Base-by-base conservation (phyloP, 345 rosid species). In the Gossypium rotundifolium region DNA sequence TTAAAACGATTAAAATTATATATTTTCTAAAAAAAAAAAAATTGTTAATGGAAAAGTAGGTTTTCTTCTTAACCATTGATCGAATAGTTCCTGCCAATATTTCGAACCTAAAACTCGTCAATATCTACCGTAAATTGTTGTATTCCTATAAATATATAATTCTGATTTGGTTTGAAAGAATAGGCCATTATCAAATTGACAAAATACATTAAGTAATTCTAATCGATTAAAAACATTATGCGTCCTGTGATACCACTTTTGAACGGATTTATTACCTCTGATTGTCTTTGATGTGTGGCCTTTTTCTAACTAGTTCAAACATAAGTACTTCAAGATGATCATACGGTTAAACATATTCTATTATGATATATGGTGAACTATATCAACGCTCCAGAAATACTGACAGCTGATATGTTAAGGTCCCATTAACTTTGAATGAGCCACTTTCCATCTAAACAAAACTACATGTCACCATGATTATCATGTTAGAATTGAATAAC, bases 261-360 rank as follows among this genome's bases (percentile, higher is more conserved):
- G 67, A 68, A 76, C 62, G 60, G 9, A 66, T 61, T 23, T 11
- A 72, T 40, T n/a, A 70, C 75, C 10, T 70, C 76, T 74, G 55
- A 44, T 79, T 71, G 76, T 66, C 77, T 54, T 16, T 22, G 42
- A 17, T 65, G 3, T 20, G 52, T 55, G 68, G 63, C 67, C n/a
- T 27, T 74, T 75, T 78, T 52, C 44, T 14, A 52, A 38, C 78
- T 27, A 18, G 63, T 51, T 65, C 76, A 65, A 78, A 7, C 44
- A 49, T 20, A 9, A 33, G 40, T 33, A 70, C 29, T 61, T 67
- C 22, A 25, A 71, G 29, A 55, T 54, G 29, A 55, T 54, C 57
- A 16, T 22, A 57, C 29, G 42, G 52, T 29, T 69, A 20, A 42
- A 57, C 25, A 78, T 17, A 27, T 70, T 0, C 3, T 2, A 20